Evolutionary conservation across 257 asterid species (phyloP).

Genomic region (Scutellaria galericulata): DNA sequence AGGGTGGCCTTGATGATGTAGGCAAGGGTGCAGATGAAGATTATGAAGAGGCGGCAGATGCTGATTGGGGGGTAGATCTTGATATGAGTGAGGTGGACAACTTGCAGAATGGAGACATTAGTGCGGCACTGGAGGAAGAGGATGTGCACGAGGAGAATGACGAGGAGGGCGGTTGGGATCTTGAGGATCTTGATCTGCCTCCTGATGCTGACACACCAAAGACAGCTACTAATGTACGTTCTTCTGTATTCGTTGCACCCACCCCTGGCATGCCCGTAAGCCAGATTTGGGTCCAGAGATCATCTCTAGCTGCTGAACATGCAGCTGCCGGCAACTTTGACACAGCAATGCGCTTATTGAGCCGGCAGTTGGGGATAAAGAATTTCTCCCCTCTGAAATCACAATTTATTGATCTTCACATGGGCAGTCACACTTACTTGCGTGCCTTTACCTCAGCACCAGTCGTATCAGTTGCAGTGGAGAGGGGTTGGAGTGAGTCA

Average conservation of each 20-base stretch:
- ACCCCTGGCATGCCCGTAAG: conserved; percentile 86
- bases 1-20: conserved; percentile 38
- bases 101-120: not conserved
- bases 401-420: conserved; percentile 65
- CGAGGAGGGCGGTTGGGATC: conserved; percentile 88
- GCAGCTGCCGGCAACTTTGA: conserved; percentile 92
- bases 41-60: conserved; percentile 4
- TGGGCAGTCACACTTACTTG: conserved; percentile 79
- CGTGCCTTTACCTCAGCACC: conserved; percentile 79
- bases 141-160: conserved; percentile 49
- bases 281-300: conserved; percentile 88
- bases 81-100: not conserved
- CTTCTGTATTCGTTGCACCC: conserved; percentile 70
- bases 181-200: conserved; percentile 75
- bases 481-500: conserved; percentile 80
- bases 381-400: conserved; percentile 71
- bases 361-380: conserved; percentile 72
- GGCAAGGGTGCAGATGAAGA: conserved; percentile 10
- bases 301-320: conserved; percentile 90
- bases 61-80: not conserved
- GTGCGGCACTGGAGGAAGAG: conserved; percentile 47
- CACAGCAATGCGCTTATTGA: conserved; percentile 81
- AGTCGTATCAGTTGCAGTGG: conserved; percentile 67
- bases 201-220: conserved; percentile 81
- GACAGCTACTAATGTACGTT: conserved; percentile 48